These are phyloP conservation scores for Gonapodya prolifera DNA, from an alignment of 192 early-diverging fungal genomes.

Conservation along the genomic window DNA sequence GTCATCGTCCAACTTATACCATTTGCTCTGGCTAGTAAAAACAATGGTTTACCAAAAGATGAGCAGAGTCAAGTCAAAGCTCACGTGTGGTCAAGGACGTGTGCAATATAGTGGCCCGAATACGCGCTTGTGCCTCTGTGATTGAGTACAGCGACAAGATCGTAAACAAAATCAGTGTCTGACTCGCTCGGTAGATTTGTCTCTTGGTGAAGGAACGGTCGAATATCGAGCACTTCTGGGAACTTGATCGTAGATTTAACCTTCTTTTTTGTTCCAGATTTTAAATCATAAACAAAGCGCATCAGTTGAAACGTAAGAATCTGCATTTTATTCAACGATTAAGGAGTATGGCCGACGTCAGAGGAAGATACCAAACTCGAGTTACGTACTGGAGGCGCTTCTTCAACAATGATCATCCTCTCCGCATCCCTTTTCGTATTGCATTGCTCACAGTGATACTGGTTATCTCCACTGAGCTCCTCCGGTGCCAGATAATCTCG, in stretches of 20 bases:
- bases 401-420: conserved; percentile 14
- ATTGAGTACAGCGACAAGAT: conserved; percentile 22
- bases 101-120: conserved; percentile 24
- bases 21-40: conserved; percentile 15
- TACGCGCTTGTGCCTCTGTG: conserved; percentile 24
- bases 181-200: too few species aligned
- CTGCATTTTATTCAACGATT: not conserved
- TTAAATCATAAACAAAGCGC: conserved; percentile 21
- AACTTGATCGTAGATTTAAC: conserved; percentile 19
- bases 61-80: not conserved
- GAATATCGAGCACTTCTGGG: conserved; percentile 17
- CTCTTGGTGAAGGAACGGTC: conserved; percentile 5
- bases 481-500: conserved; percentile 20
- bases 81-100: conserved; percentile 18
- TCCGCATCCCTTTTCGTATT: conserved; percentile 15
- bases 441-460: conserved; percentile 6
- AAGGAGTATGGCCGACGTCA: not conserved
- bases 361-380: not conserved
- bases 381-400: conserved; percentile 16
- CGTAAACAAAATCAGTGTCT: conserved; percentile 9
- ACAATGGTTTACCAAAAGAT: not conserved
- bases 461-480: conserved; percentile 14
- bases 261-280: conserved; percentile 21
- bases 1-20: conserved; percentile 27
- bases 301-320: conserved; percentile 23